Evolutionary conservation across 495 filamentous ascomycete genomes (phyloP).

Genomic region (Xylaria flabelliformis): DNA sequence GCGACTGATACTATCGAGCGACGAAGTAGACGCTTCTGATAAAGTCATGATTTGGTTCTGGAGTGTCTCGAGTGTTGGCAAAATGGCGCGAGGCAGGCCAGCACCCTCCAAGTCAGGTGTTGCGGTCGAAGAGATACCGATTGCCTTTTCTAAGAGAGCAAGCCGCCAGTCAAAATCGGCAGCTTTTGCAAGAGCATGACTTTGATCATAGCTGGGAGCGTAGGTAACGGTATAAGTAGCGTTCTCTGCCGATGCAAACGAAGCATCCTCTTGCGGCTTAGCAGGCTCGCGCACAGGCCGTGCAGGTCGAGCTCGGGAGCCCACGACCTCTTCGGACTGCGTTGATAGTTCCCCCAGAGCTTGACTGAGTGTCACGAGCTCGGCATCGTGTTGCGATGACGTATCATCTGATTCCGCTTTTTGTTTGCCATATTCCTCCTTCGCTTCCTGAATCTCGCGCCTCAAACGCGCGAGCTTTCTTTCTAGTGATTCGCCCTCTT

Average conservation of each 20-base stretch:
- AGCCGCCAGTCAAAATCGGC: conserved; percentile 88
- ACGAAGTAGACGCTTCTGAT: conserved; percentile 65
- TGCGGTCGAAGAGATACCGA: conserved; percentile 75
- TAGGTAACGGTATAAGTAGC: conserved; percentile 62
- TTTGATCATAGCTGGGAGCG: conserved; percentile 63
- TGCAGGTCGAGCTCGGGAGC: conserved; percentile 39
- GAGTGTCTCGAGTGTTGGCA: conserved; percentile 80
- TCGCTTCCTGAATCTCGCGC: conserved; percentile 80
- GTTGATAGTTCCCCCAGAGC: conserved; percentile 65
- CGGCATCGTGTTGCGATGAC: conserved; percentile 41
- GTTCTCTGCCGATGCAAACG: conserved; percentile 26
- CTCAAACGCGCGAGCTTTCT: conserved; percentile 78
- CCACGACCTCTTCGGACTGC: conserved; percentile 39
- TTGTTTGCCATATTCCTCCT: conserved; percentile 65
- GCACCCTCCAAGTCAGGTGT: conserved; percentile 68
- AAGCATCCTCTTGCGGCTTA: conserved; percentile 27
- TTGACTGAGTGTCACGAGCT: conserved; percentile 67
- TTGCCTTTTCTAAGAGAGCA: conserved; percentile 74
- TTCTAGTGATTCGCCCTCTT: conserved; percentile 74
- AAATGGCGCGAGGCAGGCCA: conserved; percentile 66
- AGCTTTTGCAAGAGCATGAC: conserved; percentile 74
- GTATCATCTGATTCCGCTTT: conserved; percentile 46
- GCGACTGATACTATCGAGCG: conserved; percentile 75
- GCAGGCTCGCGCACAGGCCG: conserved; percentile 21
- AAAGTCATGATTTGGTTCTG: conserved; percentile 73